Percentiles rank a stretch among this genome's conserved stretches.
phyloP scores from a whole-genome alignment of 179 eudicot species.

The Spinacia oleracea region DNA sequence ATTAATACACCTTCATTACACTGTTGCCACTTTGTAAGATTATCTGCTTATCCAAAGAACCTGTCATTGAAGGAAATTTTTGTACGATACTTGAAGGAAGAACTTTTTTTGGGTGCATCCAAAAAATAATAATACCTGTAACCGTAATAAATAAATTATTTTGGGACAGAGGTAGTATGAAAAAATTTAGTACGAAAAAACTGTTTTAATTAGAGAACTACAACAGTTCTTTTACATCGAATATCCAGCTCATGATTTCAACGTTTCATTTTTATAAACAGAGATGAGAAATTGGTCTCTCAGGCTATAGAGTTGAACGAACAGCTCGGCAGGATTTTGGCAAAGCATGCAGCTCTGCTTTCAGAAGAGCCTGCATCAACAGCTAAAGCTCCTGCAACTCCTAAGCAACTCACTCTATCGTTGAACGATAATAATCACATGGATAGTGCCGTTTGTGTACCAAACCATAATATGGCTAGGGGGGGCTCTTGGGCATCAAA shows the following conservation, averaged over 20 bases:
- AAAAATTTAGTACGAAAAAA: neutral
- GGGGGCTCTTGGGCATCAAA: slow-evolving; percentile 45
- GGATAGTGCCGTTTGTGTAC: neutral
- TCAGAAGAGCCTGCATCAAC: slow-evolving; percentile 28
- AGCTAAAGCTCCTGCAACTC: slow-evolving; percentile 23
- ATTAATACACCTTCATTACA: too few species aligned
- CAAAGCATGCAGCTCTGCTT: slow-evolving; percentile 71
- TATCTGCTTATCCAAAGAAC: neutral
- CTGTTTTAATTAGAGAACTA: neutral
- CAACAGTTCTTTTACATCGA: neutral
- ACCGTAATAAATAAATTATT: too few species aligned
- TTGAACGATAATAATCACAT: slow-evolving; percentile 24
- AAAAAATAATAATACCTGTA: too few species aligned
- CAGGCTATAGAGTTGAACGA: slow-evolving; percentile 87
- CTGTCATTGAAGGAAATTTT: neutral
- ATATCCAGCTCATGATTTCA: neutral
- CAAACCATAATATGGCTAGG: slow-evolving; percentile 26
- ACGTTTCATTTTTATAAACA: slow-evolving; percentile 23
- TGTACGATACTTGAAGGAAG: neutral
- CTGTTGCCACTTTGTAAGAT: neutral
- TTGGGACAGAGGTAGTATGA: neutral
- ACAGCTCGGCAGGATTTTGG: slow-evolving; percentile 64
- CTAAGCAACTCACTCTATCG: slow-evolving; percentile 42
- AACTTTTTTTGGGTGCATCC: neutral
- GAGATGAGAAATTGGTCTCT: slow-evolving; percentile 77